Conservation (phyloP, 225 moss, liverwort and hornwort species). For the Thuidium tamariscinum region DNA sequence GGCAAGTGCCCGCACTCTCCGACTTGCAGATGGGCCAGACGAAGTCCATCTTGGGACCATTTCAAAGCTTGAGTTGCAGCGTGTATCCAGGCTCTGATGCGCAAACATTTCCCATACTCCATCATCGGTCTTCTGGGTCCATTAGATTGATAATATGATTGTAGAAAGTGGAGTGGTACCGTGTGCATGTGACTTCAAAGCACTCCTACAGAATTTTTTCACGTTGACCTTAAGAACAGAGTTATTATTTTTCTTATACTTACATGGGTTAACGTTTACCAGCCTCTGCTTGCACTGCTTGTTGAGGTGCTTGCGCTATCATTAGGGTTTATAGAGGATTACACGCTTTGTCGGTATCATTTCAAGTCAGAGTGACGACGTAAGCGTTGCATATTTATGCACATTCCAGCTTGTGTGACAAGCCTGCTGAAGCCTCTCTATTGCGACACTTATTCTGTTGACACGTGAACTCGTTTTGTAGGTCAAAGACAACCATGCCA, state of each 20-base stretch:
- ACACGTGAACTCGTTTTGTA: not conserved
- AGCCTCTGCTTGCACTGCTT: not conserved
- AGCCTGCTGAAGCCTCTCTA: not conserved
- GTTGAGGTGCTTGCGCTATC: not conserved
- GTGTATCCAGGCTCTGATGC: slow-evolving; percentile 38
- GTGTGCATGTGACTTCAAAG: not conserved
- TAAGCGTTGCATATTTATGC: not conserved
- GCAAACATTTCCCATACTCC: not conserved
- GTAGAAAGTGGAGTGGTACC: not conserved
- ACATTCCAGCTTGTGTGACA: not conserved
- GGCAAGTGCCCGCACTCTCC: slow-evolving; percentile 72
- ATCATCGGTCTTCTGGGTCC: not conserved
- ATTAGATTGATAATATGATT: not conserved
- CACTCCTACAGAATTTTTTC: too few species aligned
- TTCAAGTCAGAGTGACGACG: not conserved
- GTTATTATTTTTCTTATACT: not conserved
- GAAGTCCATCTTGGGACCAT: slow-evolving; percentile 93
- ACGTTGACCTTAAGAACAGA: not conserved
- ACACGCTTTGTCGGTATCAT: not conserved
- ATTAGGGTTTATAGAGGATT: not conserved
- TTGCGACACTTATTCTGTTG: too few species aligned
- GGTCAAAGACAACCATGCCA: not conserved
- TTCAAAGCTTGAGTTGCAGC: slow-evolving; percentile 78
- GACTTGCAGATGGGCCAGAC: slow-evolving; percentile 96
- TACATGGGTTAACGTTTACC: not conserved